Evolutionary conservation across 805 yeast species (phyloP), one percentile per base, ranked within the genome.

Genomic region (Pichia eremophila): DNA sequence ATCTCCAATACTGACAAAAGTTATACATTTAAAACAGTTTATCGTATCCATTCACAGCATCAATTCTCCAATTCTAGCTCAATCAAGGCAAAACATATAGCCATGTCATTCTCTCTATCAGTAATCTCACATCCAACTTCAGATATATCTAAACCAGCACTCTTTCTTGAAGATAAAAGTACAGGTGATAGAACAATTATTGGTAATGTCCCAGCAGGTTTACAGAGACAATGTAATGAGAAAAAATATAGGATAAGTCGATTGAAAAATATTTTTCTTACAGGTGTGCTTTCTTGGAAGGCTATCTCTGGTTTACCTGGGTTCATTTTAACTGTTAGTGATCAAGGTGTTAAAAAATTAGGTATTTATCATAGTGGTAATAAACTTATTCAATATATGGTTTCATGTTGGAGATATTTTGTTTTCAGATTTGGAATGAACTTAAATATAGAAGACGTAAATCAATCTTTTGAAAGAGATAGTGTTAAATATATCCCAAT

Each of bases 271-370:
- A 68, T 91, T 5, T 90, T 86, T 57, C 58, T 93, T 5, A 81
- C 96, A 0, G 99, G 99, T 3, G 69, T 68, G n/a, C 51, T 85
- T 11, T 64, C 74, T 46, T 91, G 96, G 96, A 62, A 74, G 7
- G 73, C 82, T n/a, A 67, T 88, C 2, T 87, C 95, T n/a, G 99
- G 99, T 0, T 64, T 91, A 8, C 97, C 98, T 0, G 99, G 99
- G 0, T 67, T 87, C 57, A 77, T 91, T 43, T 67, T 91, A 44
- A 87, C 97, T 0, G 71, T 85, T 14, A 80, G 86, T 48, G 96
- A 88, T 55, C 85, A 87, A 55, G 89, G 88, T 2, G 71, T 74
- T 51, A 73, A 75, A 43, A 70, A 70, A 8, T 60, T 85, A 37
- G 72, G 72, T n/a, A 66, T 87, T 0, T 73, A 66, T 55, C 75